Conservation (phyloP, 2,329 filamentous ascomycete genomes). For the Gnomoniopsis sp. region DNA sequence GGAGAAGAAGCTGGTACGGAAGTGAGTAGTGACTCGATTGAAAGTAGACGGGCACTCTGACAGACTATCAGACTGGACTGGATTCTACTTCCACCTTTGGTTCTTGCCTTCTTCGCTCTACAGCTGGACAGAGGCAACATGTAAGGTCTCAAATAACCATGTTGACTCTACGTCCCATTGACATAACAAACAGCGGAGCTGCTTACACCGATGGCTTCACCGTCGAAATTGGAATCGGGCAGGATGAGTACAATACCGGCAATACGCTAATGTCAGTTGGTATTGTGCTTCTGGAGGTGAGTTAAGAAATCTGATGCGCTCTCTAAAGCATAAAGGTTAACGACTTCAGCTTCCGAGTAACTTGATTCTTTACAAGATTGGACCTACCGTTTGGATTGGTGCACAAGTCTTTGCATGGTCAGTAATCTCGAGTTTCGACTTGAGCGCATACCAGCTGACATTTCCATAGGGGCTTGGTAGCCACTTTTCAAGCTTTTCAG, state of each 20-base stretch:
- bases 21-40: neutral
- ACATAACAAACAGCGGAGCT: slow-evolving; percentile 29
- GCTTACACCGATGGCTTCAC: slow-evolving; percentile 50
- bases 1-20: slow-evolving; percentile 10
- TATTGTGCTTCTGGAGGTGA: slow-evolving; percentile 41
- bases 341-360: slow-evolving; percentile 24
- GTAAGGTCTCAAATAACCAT: neutral
- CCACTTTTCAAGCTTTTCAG: slow-evolving; percentile 38
- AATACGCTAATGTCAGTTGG: slow-evolving; percentile 48
- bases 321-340: neutral
- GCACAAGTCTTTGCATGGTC: slow-evolving; percentile 33
- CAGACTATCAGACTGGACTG: slow-evolving; percentile 9
- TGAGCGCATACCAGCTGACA: neutral
- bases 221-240: slow-evolving; percentile 43
- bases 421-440: neutral
- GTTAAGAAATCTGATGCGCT: neutral
- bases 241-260: slow-evolving; percentile 49
- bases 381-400: slow-evolving; percentile 35
- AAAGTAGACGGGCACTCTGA: neutral
- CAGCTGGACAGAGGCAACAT: slow-evolving; percentile 19
- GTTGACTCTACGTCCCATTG: neutral
- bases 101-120: slow-evolving; percentile 16
- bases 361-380: slow-evolving; percentile 25
- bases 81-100: slow-evolving; percentile 15
- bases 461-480: slow-evolving; percentile 29